A percentile compares a stretch with the other conserved stretches of the same genome.
Evolutionary conservation across 1,139 yeast species (phyloP).

Genomic region (Candida dubliniensis): DNA sequence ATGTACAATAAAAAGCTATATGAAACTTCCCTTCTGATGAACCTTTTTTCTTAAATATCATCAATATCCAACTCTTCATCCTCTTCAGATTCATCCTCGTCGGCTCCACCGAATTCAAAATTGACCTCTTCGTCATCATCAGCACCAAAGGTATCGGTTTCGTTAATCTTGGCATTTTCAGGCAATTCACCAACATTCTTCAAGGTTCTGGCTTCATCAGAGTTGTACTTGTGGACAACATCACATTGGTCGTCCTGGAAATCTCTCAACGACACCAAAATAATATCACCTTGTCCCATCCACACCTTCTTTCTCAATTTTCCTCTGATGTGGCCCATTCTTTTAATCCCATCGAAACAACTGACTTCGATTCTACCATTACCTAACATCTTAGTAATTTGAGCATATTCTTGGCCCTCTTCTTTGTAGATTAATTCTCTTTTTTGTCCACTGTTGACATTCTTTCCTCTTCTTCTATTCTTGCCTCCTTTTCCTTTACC

Average conservation of each 20-base stretch:
- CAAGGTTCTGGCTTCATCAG: slow-evolving; percentile 97
- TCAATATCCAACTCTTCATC: slow-evolving; percentile 76
- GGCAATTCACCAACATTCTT: slow-evolving; percentile 97
- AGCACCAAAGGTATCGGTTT: slow-evolving; percentile 95
- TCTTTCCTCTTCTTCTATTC: slow-evolving; percentile 99
- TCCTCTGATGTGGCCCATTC: slow-evolving; percentile 98
- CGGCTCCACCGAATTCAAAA: slow-evolving; percentile 97
- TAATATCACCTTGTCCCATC: slow-evolving; percentile 99
- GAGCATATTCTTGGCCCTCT: slow-evolving; percentile 98
- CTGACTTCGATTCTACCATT: slow-evolving; percentile 94
- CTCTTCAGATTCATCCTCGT: slow-evolving; percentile 73
- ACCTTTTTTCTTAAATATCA: slow-evolving; percentile 51
- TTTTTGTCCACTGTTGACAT: slow-evolving; percentile 86
- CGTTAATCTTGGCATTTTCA: slow-evolving; percentile 94
- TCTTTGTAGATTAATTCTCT: slow-evolving; percentile 91
- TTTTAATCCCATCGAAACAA: slow-evolving; percentile 90
- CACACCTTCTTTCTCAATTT: slow-evolving; percentile 99
- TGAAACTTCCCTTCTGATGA: neutral
- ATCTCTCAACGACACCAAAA: slow-evolving; percentile 92
- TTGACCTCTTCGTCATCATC: slow-evolving; percentile 97
- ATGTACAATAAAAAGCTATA: slow-evolving; percentile 1
- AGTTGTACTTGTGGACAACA: slow-evolving; percentile 92
- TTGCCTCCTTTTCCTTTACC: slow-evolving; percentile 66
- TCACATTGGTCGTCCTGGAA: slow-evolving; percentile 99
- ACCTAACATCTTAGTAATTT: slow-evolving; percentile 97